Evolutionary conservation across 106 monocot genomes (phyloP).

Genomic region (Dioscorea dumetorum): DNA sequence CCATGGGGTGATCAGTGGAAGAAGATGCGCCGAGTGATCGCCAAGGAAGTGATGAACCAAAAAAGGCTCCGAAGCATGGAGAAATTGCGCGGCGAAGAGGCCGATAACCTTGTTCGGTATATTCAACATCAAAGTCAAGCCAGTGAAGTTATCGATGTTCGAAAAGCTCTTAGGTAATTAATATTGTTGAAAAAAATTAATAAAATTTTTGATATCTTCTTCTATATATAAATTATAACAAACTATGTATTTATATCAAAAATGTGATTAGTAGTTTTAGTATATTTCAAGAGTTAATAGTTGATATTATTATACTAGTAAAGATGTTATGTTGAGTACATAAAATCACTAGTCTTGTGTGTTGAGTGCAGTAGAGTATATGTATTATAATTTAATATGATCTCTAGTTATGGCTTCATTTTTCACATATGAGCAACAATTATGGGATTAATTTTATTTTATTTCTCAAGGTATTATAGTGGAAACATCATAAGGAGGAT

Average conservation of each 20-base stretch:
- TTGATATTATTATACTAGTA: too few species aligned
- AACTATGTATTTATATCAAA: too few species aligned
- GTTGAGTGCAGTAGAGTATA: not conserved
- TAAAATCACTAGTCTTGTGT: too few species aligned
- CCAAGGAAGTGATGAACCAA: conserved; percentile 24
- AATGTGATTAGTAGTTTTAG: too few species aligned
- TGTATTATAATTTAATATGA: too few species aligned
- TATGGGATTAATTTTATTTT: not conserved
- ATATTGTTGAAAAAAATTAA: too few species aligned
- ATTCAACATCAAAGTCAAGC: conserved; percentile 5
- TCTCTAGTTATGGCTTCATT: too few species aligned
- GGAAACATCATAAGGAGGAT: conserved; percentile 18
- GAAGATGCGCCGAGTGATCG: conserved; percentile 44
- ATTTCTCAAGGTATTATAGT: not conserved
- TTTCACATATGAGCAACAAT: not conserved
- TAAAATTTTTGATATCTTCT: too few species aligned
- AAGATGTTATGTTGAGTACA: not conserved
- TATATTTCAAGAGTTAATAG: too few species aligned
- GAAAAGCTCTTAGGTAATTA: too few species aligned
- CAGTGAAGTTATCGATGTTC: too few species aligned
- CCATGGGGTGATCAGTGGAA: conserved; percentile 50
- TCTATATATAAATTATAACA: too few species aligned
- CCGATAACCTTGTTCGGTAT: conserved; percentile 25
- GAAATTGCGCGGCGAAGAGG: conserved; percentile 21
- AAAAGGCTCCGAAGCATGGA: conserved; percentile 7